Percentiles rank a stretch among this genome's conserved stretches.
These are phyloP conservation scores for Raddia distichophylla DNA, from an alignment of 176 grass and related monocot genomes.

Conservation along the genomic window DNA sequence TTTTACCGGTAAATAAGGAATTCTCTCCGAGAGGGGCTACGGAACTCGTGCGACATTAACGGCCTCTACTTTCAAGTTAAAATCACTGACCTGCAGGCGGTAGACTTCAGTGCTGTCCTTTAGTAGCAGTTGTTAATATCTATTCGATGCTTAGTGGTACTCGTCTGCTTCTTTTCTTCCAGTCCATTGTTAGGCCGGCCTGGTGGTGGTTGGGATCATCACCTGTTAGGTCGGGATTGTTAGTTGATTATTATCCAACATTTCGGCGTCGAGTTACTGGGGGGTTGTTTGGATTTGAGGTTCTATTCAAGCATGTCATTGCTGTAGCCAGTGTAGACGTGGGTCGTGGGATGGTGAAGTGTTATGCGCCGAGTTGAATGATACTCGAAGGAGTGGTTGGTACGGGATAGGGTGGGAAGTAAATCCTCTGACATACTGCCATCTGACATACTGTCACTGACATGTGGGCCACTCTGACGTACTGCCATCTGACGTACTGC, in stretches of 20 bases:
- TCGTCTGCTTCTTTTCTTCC: not conserved
- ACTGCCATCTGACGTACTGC: no score
- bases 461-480: no score
- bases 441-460: no score
- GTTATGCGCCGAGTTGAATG: no score
- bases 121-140: not conserved
- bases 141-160: not conserved
- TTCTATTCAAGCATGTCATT: not conserved
- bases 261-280: not conserved
- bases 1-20: no score
- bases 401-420: no score
- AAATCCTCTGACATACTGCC: no score
- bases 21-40: no score
- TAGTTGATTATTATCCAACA: constrained; percentile 11
- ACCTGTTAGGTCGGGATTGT: not conserved
- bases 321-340: not conserved
- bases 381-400: no score
- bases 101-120: not conserved
- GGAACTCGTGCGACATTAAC: not conserved
- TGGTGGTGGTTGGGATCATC: constrained; percentile 4
- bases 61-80: not conserved
- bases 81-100: not conserved
- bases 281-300: not conserved
- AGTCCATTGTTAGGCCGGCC: constrained; percentile 8
- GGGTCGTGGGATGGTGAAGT: no score